phyloP scores from a whole-genome alignment of 306 rosid genomes.

The Lithocarpus polystachyus region DNA sequence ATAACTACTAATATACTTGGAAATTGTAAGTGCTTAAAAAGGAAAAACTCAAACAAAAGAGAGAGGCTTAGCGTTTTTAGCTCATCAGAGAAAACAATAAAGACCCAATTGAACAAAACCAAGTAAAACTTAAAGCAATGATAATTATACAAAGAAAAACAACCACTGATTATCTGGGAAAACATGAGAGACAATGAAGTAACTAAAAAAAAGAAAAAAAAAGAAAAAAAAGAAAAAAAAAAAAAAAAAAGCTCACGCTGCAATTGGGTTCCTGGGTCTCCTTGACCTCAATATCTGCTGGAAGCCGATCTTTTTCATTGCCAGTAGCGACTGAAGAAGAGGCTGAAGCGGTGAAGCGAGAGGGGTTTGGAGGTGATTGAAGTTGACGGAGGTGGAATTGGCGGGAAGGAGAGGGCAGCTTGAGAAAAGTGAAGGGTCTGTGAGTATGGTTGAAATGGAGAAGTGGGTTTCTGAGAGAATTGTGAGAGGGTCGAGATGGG shows the following conservation, averaged over 20 bases:
- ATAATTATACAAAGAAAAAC: neutral
- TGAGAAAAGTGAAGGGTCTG: slow-evolving; percentile 16
- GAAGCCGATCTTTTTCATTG: slow-evolving; percentile 52
- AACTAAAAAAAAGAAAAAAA: neutral
- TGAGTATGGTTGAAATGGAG: slow-evolving; percentile 9
- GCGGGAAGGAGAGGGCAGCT: slow-evolving; percentile 29
- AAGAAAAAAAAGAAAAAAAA: neutral
- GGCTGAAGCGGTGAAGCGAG: slow-evolving; percentile 38
- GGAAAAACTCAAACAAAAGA: neutral
- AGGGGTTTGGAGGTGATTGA: slow-evolving; percentile 15
- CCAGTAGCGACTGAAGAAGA: slow-evolving; percentile 43
- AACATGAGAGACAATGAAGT: neutral
- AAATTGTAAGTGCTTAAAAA: neutral
- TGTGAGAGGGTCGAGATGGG: slow-evolving; percentile 26
- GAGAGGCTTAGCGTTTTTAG: neutral
- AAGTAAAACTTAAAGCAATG: neutral
- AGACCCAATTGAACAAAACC: neutral
- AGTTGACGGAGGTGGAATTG: slow-evolving; percentile 31
- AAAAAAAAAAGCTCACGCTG: slow-evolving; percentile 39
- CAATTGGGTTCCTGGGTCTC: slow-evolving; percentile 65
- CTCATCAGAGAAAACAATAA: neutral
- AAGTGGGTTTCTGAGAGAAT: slow-evolving; percentile 12
- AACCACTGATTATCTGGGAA: neutral
- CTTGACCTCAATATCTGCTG: slow-evolving; percentile 56
- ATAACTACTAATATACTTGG: neutral